Evolutionary conservation across 805 yeast genomes (phyloP), one percentile per base, ranked within the genome.

Genomic region (Zygoascus ofunaensis): DNA sequence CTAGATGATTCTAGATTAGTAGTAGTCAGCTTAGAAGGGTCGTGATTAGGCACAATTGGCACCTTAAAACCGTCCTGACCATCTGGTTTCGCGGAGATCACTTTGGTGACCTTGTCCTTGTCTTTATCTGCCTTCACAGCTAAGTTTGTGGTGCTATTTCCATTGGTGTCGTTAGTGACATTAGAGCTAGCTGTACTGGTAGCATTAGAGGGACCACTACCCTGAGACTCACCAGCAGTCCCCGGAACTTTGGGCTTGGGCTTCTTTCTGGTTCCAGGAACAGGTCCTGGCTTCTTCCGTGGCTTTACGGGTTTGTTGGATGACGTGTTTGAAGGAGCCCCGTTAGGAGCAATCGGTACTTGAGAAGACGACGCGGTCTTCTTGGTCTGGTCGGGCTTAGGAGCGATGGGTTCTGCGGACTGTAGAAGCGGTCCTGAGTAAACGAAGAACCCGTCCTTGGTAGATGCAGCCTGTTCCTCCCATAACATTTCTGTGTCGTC

Each of bases 371-470:
- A 35, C 12, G n/a, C 39, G n/a, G n/a, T n/a, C 28, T 42, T 36
- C 36, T 69, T 71, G 48, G 63, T 62, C 4, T 69, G 68, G 39
- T 71, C 78, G 42, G 73, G 64, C 47, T 70, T 64, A 12, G 74
- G 72, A 34, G 65, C 62, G 41, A 70, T 50, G 2, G 49, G 51
- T 17, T 49, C 55, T 28, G 55, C 50, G 12, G 30, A 26, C 12
- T 26, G 30, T 12, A 54, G 89, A 48, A 90, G 66, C 2, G 95
- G 94, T 0, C 99, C 99, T 69, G 87, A 85, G 62, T 80, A 92
- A 0, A 92, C 96, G 54, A 90, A 92, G 60, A 89, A 92, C 1
- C 97, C 98, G 57, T 92, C 97, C 52, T 83, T 83, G 0, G 96
- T 87, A 1, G 90, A 79, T 2, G 90, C 89, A 5, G 94, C 79